Evolutionary conservation across 2,329 filamentous ascomycete species (phyloP).

Genomic region (Sclerotinia trifoliorum): DNA sequence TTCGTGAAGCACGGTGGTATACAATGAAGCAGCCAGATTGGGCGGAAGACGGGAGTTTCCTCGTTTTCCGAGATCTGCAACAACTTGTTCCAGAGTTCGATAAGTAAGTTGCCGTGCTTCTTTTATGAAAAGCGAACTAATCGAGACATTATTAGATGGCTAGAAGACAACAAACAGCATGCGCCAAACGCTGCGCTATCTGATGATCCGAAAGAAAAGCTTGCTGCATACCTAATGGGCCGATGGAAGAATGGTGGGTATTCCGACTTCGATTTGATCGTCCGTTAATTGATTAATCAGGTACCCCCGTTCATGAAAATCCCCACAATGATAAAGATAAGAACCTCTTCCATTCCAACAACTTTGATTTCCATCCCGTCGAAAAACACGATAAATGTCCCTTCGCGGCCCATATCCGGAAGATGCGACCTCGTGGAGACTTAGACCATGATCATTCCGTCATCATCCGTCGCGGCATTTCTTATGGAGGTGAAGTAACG

Average conservation of each 20-base stretch:
- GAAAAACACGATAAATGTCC: conserved; percentile 44
- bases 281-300: not conserved
- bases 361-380: conserved; percentile 35
- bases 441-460: conserved; percentile 39
- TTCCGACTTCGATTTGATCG: conserved; percentile 26
- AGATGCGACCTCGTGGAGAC: conserved; percentile 45
- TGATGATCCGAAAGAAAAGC: conserved; percentile 1
- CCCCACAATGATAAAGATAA: not conserved
- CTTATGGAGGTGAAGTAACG: conserved; percentile 44
- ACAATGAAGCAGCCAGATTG: conserved; percentile 39
- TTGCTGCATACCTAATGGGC: conserved; percentile 11
- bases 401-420: conserved; percentile 49
- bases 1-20: conserved; percentile 39
- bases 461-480: conserved; percentile 48
- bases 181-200: not conserved
- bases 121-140: not conserved
- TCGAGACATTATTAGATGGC: not conserved
- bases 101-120: conserved; percentile 42
- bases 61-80: conserved; percentile 46
- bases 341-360: conserved; percentile 36
- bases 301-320: conserved; percentile 5
- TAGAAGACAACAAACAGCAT: conserved; percentile 3
- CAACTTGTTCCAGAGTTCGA: conserved; percentile 49
- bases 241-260: conserved; percentile 8
- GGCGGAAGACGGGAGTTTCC: conserved; percentile 47